Conservation (phyloP, 1,284 basidiomycete species). For the Entoloma clypeatum region DNA sequence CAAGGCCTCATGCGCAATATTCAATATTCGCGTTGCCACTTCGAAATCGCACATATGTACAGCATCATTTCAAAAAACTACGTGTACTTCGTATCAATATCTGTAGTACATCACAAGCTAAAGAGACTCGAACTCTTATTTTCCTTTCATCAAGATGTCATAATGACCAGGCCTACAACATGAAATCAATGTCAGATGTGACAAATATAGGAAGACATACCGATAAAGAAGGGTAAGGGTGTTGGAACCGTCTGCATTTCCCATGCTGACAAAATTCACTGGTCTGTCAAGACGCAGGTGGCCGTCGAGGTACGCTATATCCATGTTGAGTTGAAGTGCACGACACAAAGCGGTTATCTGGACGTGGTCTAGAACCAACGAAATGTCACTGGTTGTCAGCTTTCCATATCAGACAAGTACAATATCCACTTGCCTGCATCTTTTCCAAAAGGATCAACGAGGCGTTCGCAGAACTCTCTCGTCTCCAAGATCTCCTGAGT, state of each 20-base stretch:
- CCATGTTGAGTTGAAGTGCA: conserved; percentile 65
- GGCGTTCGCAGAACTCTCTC: conserved; percentile 67
- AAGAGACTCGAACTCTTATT: too few species aligned
- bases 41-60: too few species aligned
- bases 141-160: conserved; percentile 49
- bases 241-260: conserved; percentile 41
- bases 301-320: conserved; percentile 78
- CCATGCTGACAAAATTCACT: conserved; percentile 73
- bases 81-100: too few species aligned
- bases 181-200: neutral
- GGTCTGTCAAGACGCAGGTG: conserved; percentile 40
- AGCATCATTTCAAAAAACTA: too few species aligned
- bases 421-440: conserved; percentile 60
- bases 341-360: conserved; percentile 78
- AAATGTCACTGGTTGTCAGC: too few species aligned
- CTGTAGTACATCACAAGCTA: too few species aligned
- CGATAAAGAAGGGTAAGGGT: conserved; percentile 71
- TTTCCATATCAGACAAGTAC: conserved; percentile 1
- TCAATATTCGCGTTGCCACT: too few species aligned
- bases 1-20: too few species aligned
- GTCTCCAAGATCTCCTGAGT: conserved; percentile 56
- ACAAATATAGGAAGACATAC: conserved; percentile 37
- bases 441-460: conserved; percentile 78
- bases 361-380: conserved; percentile 60
- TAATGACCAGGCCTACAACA: conserved; percentile 67